Base-by-base conservation (phyloP, 192 early-diverging fungal genomes). In the Podila horticola region DNA sequence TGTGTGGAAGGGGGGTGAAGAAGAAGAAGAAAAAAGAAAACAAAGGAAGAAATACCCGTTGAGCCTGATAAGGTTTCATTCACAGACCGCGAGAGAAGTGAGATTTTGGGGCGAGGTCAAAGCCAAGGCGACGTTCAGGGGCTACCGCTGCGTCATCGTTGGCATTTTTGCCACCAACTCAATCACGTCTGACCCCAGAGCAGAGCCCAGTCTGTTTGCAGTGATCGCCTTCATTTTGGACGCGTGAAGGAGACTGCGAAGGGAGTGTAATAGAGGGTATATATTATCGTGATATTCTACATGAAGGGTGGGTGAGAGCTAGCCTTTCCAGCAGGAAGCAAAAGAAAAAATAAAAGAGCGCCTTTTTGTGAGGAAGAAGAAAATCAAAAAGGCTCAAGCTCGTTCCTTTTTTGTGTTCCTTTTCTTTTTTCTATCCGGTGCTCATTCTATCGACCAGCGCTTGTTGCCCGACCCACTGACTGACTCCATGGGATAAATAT, bases 401-500 rank as follows among this genome's bases (percentile, higher is more conserved):
- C 50, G 11, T n/a, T 52, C 20, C 50, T 52, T 52, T 52, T 5
- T 0, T 17, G 41, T 17, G 52, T 55, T 55, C 11, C 22, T n/a
- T 19, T 55, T 55, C 8, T 55, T 52, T 19, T 19, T 8, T 6
- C 7, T 55, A n/a, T 26, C 52, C 38, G 13, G 20, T 24, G 52
- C 24, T 55, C 52, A 81, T 67, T 81, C 77, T 49, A 81, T 81
- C 3, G 77, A 81, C 77, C 77, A 81, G 31, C 77, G 66, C 62
- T 81, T 81, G 28, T 45, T 65, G 64, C 24, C 22, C 22, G 64
- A n/a, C n/a, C 69, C 66, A 22, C 62, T 72, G 50, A 69, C 58
- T 45, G 77, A 73, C 24, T 81, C 77, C 77, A 81, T 81, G 20
- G 77, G 77, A 29, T 81, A 81, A 38, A 81, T 81, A 55, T 81